phyloP scores from a whole-genome alignment of 768 basidiomycete species.

The Candolleomyces efflorescens region DNA sequence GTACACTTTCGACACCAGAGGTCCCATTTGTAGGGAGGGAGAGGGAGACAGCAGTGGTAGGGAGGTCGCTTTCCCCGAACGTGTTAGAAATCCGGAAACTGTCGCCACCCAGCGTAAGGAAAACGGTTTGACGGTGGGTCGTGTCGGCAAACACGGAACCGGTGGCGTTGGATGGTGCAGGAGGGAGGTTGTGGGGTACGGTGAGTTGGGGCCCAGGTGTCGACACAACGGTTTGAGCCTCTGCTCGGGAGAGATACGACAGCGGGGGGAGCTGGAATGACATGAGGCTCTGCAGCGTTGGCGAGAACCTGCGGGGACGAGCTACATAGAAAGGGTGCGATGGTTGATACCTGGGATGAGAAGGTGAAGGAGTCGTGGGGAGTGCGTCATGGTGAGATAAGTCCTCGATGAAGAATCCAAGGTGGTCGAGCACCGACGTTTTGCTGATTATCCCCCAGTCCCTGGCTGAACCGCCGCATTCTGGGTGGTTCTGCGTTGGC shows the following conservation, averaged over 20 bases:
- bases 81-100: slow-evolving; percentile 45
- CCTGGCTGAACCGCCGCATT: neutral
- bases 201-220: slow-evolving; percentile 38
- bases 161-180: slow-evolving; percentile 25
- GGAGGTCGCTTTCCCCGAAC: slow-evolving; percentile 38
- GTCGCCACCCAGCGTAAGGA: slow-evolving; percentile 34
- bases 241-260: neutral
- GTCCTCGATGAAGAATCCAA: neutral
- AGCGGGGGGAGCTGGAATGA: neutral
- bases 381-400: neutral
- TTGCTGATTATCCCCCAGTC: neutral
- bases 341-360: neutral
- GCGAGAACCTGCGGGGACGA: neutral
- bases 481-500: neutral
- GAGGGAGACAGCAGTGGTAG: slow-evolving; percentile 41
- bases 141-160: slow-evolving; percentile 37
- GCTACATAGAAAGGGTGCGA: neutral
- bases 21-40: slow-evolving; percentile 33
- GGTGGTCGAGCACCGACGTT: neutral
- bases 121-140: slow-evolving; percentile 47
- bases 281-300: neutral
- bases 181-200: slow-evolving; percentile 31
- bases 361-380: neutral
- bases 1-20: slow-evolving; percentile 34
- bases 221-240: slow-evolving; percentile 23